Percentiles rank a stretch among this genome's conserved stretches.
These are phyloP conservation scores for Leccinum angustisporum DNA, from an alignment of 1,284 basidiomycete genomes.

Conservation along the genomic window DNA sequence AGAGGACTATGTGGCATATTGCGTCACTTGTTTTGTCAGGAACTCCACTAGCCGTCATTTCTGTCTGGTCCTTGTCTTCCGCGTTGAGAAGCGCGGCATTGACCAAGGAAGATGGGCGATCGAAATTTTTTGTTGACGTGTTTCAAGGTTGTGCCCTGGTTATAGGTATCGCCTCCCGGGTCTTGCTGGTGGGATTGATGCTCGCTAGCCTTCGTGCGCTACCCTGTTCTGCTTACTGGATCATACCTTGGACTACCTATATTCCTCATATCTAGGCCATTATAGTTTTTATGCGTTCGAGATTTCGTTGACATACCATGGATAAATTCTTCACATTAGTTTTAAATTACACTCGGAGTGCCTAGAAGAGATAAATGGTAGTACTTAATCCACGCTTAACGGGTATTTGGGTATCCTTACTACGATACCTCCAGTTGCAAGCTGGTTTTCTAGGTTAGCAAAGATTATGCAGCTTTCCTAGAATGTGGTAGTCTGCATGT, in stretches of 20 bases:
- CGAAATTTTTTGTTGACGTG: background rate
- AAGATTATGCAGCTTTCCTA: no score
- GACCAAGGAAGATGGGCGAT: background rate
- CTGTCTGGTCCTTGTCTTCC: background rate
- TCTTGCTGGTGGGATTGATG: slow-evolving; percentile 1
- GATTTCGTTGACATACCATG: background rate
- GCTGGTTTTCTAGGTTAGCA: no score
- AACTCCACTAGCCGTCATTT: background rate
- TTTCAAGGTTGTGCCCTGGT: background rate
- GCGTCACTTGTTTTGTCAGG: background rate
- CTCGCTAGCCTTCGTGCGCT: background rate
- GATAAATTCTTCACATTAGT: background rate
- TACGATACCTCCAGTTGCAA: no score
- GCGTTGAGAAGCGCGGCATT: background rate
- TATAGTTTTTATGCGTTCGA: background rate
- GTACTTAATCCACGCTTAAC: no score
- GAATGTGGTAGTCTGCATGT: no score
- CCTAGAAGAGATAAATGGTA: no score
- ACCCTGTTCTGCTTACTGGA: background rate
- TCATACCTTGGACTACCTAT: background rate
- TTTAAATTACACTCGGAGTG: no score
- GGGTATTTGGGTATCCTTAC: no score
- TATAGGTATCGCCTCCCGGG: background rate
- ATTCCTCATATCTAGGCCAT: background rate
- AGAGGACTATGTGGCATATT: background rate